Conservation (phyloP, 2,329 filamentous ascomycete genomes). For the Epichloe brachyelytri region DNA sequence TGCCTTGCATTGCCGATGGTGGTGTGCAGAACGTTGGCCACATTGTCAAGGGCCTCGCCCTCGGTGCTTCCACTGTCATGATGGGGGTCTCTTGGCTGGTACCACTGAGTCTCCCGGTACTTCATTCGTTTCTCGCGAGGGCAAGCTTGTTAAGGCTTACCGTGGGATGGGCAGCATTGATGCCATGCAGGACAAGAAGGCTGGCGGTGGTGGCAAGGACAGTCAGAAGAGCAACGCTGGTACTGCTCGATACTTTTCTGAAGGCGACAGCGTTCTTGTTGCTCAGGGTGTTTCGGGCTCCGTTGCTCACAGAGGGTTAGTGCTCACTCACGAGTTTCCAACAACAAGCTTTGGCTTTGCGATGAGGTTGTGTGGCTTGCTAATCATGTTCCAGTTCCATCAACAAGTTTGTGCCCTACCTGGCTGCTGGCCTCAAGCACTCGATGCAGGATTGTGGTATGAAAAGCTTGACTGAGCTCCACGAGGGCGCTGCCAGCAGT, state of each 20-base stretch:
- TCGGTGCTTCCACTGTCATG: constrained; percentile 94
- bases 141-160: constrained; percentile 98
- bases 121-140: constrained; percentile 91
- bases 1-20: constrained; percentile 95
- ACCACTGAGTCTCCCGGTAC: constrained; percentile 96
- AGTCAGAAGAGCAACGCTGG: constrained; percentile 79
- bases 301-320: constrained; percentile 60
- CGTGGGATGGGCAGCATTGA: constrained; percentile 98
- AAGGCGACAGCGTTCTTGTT: constrained; percentile 87
- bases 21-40: constrained; percentile 98
- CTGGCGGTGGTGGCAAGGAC: constrained; percentile 59
- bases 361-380: constrained; percentile 6
- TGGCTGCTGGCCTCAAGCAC: constrained; percentile 92
- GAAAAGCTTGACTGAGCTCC: constrained; percentile 65
- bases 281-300: constrained; percentile 91
- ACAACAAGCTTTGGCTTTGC: neutral
- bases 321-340: neutral
- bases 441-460: constrained; percentile 91
- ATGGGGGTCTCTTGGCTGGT: constrained; percentile 97
- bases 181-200: constrained; percentile 99
- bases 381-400: constrained; percentile 47
- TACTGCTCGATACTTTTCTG: constrained; percentile 95
- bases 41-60: constrained; percentile 93
- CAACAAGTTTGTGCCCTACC: constrained; percentile 91
- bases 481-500: constrained; percentile 60